Evolutionary conservation across 2,329 filamentous ascomycete species (phyloP), one percentile per base, ranked within the genome.

Genomic region (Meredithiella fracta): DNA sequence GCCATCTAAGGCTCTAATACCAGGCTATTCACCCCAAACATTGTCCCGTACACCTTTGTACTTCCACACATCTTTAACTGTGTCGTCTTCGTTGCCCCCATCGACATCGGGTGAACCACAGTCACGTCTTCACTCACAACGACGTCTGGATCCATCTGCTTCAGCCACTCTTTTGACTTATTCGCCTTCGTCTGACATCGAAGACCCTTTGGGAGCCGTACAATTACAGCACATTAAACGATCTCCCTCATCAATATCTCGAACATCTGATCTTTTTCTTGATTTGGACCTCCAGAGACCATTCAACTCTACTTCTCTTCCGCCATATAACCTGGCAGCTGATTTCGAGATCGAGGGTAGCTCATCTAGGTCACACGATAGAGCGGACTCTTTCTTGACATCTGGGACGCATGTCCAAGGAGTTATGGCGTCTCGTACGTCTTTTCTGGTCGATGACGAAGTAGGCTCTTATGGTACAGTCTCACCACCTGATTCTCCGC

Each of bases 401-500:
- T 51, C 37, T 2, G 47, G 47, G 15, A 22, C 37, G n/a, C n/a
- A 42, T 8, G 23, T 25, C 17, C 26, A 22, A 6, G 20, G 5
- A 20, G 26, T 29, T 25, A 58, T 58, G 57, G 53, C 53, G 40
- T 52, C 57, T 26, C 50, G 50, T 8, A 56, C 53, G 47, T 53
- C 53, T 4, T 53, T 58, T 53, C 29, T 55, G 47, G 47, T 31
- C 29, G 53, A 55, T 17, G 53, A 55, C 53, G 53, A 55, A n/a
- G 42, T 31, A 20, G 40, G 31, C 20, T 58, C 57, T 8, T 58
- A 58, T 38, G 57, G 57, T 14, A 55, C 57, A 9, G 14, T 58
- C 29, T 58, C 57, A 9, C 53, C 57, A 20, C 50, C 57, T 15
- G 53, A 58, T 25, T 55, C 40, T 1, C 53, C 57, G n/a, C 53